Base-by-base conservation (phyloP, 805 yeast species). In the Metschnikowia continentalis region DNA sequence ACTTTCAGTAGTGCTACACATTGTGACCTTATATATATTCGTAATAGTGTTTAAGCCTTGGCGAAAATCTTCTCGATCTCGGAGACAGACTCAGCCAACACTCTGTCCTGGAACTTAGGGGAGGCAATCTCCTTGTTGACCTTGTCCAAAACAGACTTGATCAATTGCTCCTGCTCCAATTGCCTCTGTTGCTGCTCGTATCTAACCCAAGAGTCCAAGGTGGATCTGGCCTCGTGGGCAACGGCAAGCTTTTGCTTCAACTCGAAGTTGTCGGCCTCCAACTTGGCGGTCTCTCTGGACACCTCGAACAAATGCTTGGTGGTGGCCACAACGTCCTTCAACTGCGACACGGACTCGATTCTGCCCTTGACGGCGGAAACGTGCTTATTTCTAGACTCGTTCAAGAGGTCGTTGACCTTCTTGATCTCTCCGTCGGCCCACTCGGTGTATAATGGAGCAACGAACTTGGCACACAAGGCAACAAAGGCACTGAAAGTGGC, bases 121-220 rank as follows among this genome's bases (percentile, higher is more conserved):
- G 86, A 86, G 63, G 78, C 74, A 62, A 94, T 74, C 75, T 90
- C 94, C 72, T 85, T 75, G 79, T 88, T 83, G 65, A 92, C 94
- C 79, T 89, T 90, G 49, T 90, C 77, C 69, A 90, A 88, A 59
- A 94, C 96, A 52, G 90, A 66, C 67, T 87, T 76, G 61, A 95
- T 83, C 65, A 94, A 84, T 74, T 89, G 96, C 74, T 84, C 81
- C 81, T 94, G 99, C 81, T 94, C 96, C 68, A 83, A 76, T 79
- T 90, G 96, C 79, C 97, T 92, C 61, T 91, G 94, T 70, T 90
- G 90, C 61, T 89, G 86, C 80, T 94, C 99, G 75, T 88, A 88
- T 83, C 98, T 89, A 64, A 91, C 97, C 99, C 99, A 94, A 14
- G 98, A 90, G 77, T 94, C 99, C 69, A 94, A 83, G 54, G 92